Percentiles rank a stretch among this genome's conserved stretches.
These are phyloP conservation scores for Phytophthora colocasiae DNA, from an alignment of 352 stramenopile species.

Conservation along the genomic window DNA sequence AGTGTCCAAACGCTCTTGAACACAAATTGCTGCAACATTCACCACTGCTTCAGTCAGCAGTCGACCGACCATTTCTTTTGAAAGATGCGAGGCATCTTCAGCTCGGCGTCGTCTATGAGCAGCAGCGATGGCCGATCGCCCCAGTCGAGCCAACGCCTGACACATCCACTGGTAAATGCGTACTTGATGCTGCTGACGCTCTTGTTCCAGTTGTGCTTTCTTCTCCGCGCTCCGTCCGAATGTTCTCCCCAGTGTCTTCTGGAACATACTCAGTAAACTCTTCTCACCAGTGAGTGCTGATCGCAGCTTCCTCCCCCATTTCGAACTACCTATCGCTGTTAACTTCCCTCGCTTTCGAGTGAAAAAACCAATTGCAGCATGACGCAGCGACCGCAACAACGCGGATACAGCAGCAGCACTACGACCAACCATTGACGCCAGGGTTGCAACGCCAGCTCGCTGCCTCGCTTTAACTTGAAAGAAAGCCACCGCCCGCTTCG, in stretches of 20 bases:
- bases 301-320: slow-evolving; percentile 21
- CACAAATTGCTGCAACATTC: slow-evolving; percentile 12
- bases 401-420: slow-evolving; percentile 8
- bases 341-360: slow-evolving; percentile 1
- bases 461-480: slow-evolving; percentile 29
- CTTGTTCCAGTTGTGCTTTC: slow-evolving; percentile 12
- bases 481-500: slow-evolving; percentile 27
- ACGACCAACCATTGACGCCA: slow-evolving; percentile 11
- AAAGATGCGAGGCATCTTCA: slow-evolving; percentile 15
- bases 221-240: slow-evolving; percentile 16
- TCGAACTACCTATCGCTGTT: slow-evolving; percentile 11
- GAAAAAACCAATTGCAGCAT: slow-evolving; percentile 10
- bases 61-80: slow-evolving; percentile 7
- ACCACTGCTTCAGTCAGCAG: slow-evolving; percentile 13
- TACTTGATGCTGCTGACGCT: slow-evolving; percentile 20
- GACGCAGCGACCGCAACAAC: slow-evolving; percentile 27
- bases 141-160: slow-evolving; percentile 28
- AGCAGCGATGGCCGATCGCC: slow-evolving; percentile 18
- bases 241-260: slow-evolving; percentile 21
- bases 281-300: slow-evolving; percentile 16
- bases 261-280: slow-evolving; percentile 21
- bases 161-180: slow-evolving; percentile 25
- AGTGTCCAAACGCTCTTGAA: slow-evolving; percentile 7
- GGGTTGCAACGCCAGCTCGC: slow-evolving; percentile 12
- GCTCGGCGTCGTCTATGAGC: slow-evolving; percentile 17